These are phyloP conservation scores for Ananas comosus DNA, from an alignment of 176 grass and related monocot genomes.

Conservation along the genomic window DNA sequence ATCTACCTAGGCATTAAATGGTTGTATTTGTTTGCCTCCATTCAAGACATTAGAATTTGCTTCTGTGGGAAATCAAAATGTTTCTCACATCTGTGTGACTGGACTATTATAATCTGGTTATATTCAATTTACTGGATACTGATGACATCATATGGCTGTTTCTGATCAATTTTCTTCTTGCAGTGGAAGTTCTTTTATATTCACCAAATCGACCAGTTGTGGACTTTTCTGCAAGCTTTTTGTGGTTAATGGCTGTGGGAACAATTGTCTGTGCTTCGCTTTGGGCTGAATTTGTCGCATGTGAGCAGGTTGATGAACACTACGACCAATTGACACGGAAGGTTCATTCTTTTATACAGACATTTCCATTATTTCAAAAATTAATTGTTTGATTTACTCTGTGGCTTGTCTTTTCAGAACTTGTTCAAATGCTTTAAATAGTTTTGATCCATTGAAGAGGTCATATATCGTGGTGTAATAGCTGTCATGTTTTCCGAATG, in stretches of 20 bases:
- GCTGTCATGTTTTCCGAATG: background rate
- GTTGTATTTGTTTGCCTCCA: background rate
- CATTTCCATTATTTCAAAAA: background rate
- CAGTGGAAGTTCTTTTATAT: constrained; percentile 89
- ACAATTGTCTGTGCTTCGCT: constrained; percentile 81
- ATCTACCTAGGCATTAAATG: background rate
- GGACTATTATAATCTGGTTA: background rate
- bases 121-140: background rate
- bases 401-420: background rate
- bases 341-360: constrained; percentile 29
- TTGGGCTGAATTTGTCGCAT: constrained; percentile 67
- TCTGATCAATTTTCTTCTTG: constrained; percentile 20
- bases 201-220: constrained; percentile 72
- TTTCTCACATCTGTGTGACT: background rate
- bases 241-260: constrained; percentile 87
- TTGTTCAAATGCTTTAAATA: background rate
- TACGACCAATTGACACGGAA: constrained; percentile 73
- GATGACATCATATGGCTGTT: background rate
- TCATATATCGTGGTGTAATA: background rate
- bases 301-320: constrained; percentile 72
- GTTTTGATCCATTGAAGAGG: background rate
- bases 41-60: background rate
- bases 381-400: background rate
- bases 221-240: constrained; percentile 74
- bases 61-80: background rate